Percentiles rank a stretch among this genome's conserved stretches.
phyloP scores from a whole-genome alignment of 108 stramenopile genomes.

The Fistulifera pelliculosa region DNA sequence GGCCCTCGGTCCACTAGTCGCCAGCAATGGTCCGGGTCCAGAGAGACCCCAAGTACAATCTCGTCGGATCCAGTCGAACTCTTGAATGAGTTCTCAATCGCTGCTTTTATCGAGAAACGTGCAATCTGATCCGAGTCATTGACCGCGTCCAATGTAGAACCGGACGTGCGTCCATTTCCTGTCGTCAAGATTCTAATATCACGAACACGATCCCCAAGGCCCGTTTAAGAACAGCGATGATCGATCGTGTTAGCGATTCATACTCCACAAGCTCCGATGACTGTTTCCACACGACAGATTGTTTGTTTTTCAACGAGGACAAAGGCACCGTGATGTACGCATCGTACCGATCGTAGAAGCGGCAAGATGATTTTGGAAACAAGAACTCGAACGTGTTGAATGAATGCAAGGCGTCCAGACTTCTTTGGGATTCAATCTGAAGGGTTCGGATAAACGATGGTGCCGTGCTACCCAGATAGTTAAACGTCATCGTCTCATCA shows the following conservation, averaged over 20 bases:
- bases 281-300: slow-evolving; percentile 2
- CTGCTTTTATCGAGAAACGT: background rate
- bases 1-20: slow-evolving; percentile 79
- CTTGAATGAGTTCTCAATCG: background rate
- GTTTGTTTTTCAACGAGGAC: slow-evolving; percentile 12
- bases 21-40: slow-evolving; percentile 56
- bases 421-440: slow-evolving; percentile 38
- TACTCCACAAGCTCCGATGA: slow-evolving; percentile 33
- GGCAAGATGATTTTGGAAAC: slow-evolving; percentile 50
- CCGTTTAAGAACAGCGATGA: slow-evolving; percentile 35
- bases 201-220: slow-evolving; percentile 65
- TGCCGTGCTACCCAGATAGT: slow-evolving; percentile 69
- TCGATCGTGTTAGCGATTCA: slow-evolving; percentile 39
- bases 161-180: slow-evolving; percentile 47
- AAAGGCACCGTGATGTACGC: slow-evolving; percentile 53
- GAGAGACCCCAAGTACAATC: slow-evolving; percentile 42
- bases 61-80: slow-evolving; percentile 22
- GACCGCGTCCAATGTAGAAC: too few species aligned
- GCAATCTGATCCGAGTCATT: slow-evolving; percentile 19
- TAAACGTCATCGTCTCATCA: slow-evolving; percentile 73
- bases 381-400: slow-evolving; percentile 33
- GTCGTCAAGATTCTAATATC: slow-evolving; percentile 49
- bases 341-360: slow-evolving; percentile 71
- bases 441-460: slow-evolving; percentile 54
- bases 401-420: slow-evolving; percentile 23